A percentile compares a stretch with the other conserved stretches of the same genome.
Conservation (phyloP, 305 asterid species). For the Ruellia speciosa region DNA sequence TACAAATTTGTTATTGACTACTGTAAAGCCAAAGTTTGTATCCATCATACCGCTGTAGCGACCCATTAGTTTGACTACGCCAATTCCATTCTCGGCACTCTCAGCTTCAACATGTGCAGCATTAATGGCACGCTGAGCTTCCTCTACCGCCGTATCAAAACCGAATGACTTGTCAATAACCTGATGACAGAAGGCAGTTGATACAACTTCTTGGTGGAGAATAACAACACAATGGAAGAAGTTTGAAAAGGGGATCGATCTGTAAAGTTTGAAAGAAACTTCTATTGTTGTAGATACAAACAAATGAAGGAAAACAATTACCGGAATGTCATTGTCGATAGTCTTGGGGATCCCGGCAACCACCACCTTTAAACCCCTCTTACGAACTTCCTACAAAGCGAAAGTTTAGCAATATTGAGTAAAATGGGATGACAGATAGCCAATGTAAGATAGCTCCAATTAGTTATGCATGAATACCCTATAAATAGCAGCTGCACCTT, state of each 20-base stretch:
- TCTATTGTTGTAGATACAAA: too few relatives aligned
- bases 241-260: not conserved
- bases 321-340: conserved; percentile 90
- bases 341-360: conserved; percentile 94
- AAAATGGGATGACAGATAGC: not conserved
- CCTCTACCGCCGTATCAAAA: conserved; percentile 73
- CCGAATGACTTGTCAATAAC: conserved; percentile 71
- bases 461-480: conserved; percentile 39
- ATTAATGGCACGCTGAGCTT: conserved; percentile 65
- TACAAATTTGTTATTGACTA: not conserved
- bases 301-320: conserved; percentile 23
- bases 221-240: not conserved
- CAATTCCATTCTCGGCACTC: conserved; percentile 63
- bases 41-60: conserved; percentile 49
- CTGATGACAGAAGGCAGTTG: conserved; percentile 30
- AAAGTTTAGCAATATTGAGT: conserved; percentile 10
- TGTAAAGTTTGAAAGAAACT: not conserved
- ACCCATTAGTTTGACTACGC: conserved; percentile 63
- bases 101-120: conserved; percentile 74
- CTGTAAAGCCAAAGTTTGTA: not conserved
- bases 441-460: not conserved
- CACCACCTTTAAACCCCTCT: conserved; percentile 67
- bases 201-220: conserved; percentile 5
- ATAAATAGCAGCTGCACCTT: conserved; percentile 81
- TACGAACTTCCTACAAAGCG: conserved; percentile 59